phyloP scores from a whole-genome alignment of 768 basidiomycete species.

The Termitomyces sp. region DNA sequence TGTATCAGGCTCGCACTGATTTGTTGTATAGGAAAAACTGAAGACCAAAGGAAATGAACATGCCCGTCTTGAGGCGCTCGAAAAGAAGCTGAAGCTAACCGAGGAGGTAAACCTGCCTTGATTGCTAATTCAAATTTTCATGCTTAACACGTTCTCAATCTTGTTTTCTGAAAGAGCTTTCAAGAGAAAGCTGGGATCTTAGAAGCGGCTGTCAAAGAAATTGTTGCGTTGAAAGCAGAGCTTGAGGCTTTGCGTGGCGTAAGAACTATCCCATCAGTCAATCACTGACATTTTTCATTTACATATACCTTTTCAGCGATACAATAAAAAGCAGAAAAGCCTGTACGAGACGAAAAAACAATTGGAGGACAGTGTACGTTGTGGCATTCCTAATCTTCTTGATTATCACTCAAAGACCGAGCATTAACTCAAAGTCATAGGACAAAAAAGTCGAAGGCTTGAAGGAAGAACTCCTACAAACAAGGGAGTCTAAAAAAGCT shows the following conservation, averaged over 20 bases:
- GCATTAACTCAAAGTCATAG: neutral
- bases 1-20: neutral
- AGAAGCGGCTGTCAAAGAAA: neutral
- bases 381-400: neutral
- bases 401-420: neutral
- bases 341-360: neutral
- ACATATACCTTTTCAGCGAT: neutral
- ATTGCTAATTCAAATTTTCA: no score
- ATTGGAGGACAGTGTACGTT: neutral
- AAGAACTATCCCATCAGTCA: neutral
- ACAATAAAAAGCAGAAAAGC: neutral
- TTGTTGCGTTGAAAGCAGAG: neutral
- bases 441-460: neutral
- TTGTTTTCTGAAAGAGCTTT: neutral
- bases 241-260: neutral
- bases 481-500: neutral
- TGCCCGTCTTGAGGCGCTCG: neutral
- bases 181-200: neutral
- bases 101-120: neutral
- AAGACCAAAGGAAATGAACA: neutral
- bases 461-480: neutral
- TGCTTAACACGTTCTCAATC: no score
- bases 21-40: neutral
- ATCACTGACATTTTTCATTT: neutral
- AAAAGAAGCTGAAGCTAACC: neutral